Evolutionary conservation across 306 rosid species (phyloP), one percentile per base, ranked within the genome.

Genomic region (Chamaecrista fasciculata): DNA sequence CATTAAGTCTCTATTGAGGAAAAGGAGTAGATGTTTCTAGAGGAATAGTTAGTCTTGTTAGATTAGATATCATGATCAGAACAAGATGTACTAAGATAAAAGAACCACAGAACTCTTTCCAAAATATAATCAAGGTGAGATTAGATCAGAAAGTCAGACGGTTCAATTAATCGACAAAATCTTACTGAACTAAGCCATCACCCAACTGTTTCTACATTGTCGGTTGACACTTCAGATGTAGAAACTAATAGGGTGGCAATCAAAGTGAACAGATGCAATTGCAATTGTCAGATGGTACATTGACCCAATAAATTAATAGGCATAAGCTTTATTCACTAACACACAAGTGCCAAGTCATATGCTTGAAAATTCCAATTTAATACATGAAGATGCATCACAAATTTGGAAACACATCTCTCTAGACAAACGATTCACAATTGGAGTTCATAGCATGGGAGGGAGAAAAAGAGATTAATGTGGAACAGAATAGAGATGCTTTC

Each of bases 271-370:
- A 47, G 5, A 19, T 26, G 50, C 26, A 48, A 73, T 47, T 62
- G 43, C 65, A 62, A 56, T 26, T 60, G 61, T 19, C 55, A 15
- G 18, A 62, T 12, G 66, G n/a, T n/a, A n/a, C n/a, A n/a, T n/a
- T n/a, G n/a, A n/a, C n/a, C 15, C 20, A 69, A 48, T 56, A 62
- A 62, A 34, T 56, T 55, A 62, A 34, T 36, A 57, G 62, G 29
- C 49, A 44, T 47, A 58, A 70, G 25, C 72, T 53, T 49, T 36
- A 49, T 48, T 50, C 66, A 60, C 11, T 33, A 44, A 67, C 57
- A 66, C 19, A 47, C 31, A 59, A 44, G 34, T 21, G 47, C 40
- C 37, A 60, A 34, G 10, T 43, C 51, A 29, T 51, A 44, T 28
- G 57, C 14, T 18, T 72, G 48, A 71, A 56, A 70, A 19, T 26